Evolutionary conservation across 495 filamentous ascomycete species (phyloP).

Genomic region (Daldinia loculata): DNA sequence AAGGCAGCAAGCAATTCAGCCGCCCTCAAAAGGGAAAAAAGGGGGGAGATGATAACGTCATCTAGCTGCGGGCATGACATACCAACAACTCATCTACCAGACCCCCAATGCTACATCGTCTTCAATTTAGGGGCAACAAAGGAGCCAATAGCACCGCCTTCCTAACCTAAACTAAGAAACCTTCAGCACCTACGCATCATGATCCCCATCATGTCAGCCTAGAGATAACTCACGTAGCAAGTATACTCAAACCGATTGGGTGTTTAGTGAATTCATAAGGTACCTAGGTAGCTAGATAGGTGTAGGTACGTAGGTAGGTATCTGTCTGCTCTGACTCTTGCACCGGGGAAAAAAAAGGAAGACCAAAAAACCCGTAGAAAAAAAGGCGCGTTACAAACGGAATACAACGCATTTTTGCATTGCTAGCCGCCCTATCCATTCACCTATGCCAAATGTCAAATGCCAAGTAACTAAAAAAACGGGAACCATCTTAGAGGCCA

Average conservation of each 20-base stretch:
- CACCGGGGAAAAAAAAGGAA: constrained; percentile 1
- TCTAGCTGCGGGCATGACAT: background rate
- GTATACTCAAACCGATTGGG: constrained; percentile 6
- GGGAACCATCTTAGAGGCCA: background rate
- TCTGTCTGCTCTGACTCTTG: constrained; percentile 17
- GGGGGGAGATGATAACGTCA: constrained; percentile 1
- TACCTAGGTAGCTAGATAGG: constrained; percentile 7
- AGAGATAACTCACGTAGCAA: background rate
- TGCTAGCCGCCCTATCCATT: constrained; percentile 13
- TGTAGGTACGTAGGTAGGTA: constrained; percentile 20
- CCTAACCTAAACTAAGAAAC: background rate
- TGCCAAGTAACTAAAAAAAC: constrained; percentile 2
- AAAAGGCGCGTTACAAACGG: constrained; percentile 12
- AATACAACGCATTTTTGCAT: constrained; percentile 1
- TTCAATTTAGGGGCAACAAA: background rate
- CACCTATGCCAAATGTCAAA: constrained; percentile 23
- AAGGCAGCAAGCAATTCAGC: background rate
- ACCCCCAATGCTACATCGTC: background rate
- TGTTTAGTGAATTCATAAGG: constrained; percentile 9
- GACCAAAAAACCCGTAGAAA: constrained; percentile 3
- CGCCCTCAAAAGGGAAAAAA: background rate
- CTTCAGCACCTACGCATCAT: background rate
- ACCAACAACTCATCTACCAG: background rate
- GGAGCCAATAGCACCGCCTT: background rate
- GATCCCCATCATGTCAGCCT: background rate